These are phyloP conservation scores for Ascochyta lentis DNA, from an alignment of 2,329 filamentous ascomycete species.

Conservation along the genomic window DNA sequence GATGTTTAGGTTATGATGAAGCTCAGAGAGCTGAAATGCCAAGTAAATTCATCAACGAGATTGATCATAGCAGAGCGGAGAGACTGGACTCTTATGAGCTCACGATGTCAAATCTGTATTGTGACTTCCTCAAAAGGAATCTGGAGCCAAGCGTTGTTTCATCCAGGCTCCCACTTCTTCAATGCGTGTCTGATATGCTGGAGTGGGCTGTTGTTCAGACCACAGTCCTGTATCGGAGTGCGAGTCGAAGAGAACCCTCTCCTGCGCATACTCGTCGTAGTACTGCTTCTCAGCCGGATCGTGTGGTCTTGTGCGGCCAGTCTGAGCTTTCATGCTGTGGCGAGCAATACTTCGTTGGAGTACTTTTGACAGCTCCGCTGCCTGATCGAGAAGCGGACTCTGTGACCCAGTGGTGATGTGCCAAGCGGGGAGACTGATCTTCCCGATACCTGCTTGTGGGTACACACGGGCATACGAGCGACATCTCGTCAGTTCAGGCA, in stretches of 20 bases:
- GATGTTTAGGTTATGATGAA: no score
- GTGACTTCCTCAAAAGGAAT: not conserved
- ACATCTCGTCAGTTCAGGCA: conserved; percentile 37
- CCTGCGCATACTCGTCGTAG: conserved; percentile 36
- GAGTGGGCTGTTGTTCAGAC: conserved; percentile 22
- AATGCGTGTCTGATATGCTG: conserved; percentile 19
- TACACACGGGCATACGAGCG: conserved; percentile 50
- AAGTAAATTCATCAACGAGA: no score
- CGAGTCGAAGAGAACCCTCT: conserved; percentile 25
- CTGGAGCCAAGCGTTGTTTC: conserved; percentile 18
- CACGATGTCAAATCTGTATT: no score
- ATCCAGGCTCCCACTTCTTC: conserved; percentile 38
- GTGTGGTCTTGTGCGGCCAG: conserved; percentile 32
- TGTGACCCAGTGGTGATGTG: conserved; percentile 48
- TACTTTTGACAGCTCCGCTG: conserved; percentile 49
- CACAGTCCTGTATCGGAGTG: conserved; percentile 35
- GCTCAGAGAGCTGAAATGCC: no score
- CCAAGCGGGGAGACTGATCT: conserved; percentile 51
- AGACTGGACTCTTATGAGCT: no score
- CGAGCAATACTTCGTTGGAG: conserved; percentile 51
- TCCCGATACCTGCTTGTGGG: conserved; percentile 48
- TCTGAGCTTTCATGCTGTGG: conserved; percentile 33
- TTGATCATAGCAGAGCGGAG: no score
- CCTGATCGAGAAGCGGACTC: conserved; percentile 51
- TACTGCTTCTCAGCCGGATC: conserved; percentile 36